These are phyloP conservation scores for Aspergillus neoniger DNA, from an alignment of 2,329 filamentous ascomycete genomes.

Conservation along the genomic window DNA sequence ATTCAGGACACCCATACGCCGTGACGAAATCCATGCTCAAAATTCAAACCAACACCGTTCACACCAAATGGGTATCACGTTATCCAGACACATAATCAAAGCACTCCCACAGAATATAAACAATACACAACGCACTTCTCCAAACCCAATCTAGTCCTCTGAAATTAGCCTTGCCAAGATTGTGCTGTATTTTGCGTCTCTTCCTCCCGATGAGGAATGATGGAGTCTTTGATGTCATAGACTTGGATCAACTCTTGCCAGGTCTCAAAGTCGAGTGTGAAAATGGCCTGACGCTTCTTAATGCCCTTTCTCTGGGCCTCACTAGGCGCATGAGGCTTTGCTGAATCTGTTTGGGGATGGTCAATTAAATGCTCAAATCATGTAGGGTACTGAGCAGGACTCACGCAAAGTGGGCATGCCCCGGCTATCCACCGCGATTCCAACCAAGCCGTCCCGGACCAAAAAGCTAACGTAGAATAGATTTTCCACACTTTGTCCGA, in stretches of 20 bases:
- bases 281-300: slow-evolving; percentile 79
- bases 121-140: background rate
- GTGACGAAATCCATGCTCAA: background rate
- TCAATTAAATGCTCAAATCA: slow-evolving; percentile 14
- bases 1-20: background rate
- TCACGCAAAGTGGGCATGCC: slow-evolving; percentile 78
- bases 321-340: slow-evolving; percentile 51
- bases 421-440: slow-evolving; percentile 71
- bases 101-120: slow-evolving; percentile 6
- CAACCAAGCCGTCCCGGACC: slow-evolving; percentile 79
- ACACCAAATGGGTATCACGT: slow-evolving; percentile 20
- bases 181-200: slow-evolving; percentile 53
- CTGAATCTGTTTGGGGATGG: slow-evolving; percentile 43
- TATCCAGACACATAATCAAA: slow-evolving; percentile 8
- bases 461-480: slow-evolving; percentile 96
- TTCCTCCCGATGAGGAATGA: slow-evolving; percentile 81
- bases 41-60: background rate
- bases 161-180: slow-evolving; percentile 65
- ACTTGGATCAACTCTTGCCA: slow-evolving; percentile 78
- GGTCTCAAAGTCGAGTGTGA: slow-evolving; percentile 80
- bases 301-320: slow-evolving; percentile 54
- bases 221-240: slow-evolving; percentile 73
- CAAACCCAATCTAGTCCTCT: background rate
- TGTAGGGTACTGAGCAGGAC: slow-evolving; percentile 36
- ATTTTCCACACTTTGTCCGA: slow-evolving; percentile 94